These are phyloP conservation scores for Tarenaya hassleriana DNA, from an alignment of 345 rosid species.

Conservation along the genomic window DNA sequence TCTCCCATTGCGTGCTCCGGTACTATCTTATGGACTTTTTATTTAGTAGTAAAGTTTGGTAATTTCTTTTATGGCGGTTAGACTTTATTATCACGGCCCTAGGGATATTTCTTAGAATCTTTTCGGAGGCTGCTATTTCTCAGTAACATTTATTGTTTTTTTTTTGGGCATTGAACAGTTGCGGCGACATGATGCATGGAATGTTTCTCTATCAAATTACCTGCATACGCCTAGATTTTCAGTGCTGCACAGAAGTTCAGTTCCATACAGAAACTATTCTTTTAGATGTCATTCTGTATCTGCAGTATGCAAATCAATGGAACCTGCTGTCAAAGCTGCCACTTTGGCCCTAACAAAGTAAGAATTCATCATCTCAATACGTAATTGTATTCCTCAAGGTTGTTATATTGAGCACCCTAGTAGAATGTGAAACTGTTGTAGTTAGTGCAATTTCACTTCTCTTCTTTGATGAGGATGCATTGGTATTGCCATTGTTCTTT, in stretches of 20 bases:
- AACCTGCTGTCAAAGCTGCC: slow-evolving; percentile 46
- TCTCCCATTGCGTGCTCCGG: slow-evolving; percentile 36
- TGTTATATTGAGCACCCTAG: slow-evolving; percentile 12
- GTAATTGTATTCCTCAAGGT: neutral
- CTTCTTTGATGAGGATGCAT: neutral
- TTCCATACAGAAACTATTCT: slow-evolving; percentile 30
- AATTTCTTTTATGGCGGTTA: no score
- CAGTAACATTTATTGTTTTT: no score
- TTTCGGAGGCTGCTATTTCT: no score
- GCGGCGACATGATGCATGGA: slow-evolving; percentile 33
- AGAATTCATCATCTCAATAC: slow-evolving; percentile 13
- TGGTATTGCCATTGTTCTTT: slow-evolving; percentile 11
- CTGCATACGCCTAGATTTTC: slow-evolving; percentile 32
- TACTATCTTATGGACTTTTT: slow-evolving; percentile 17
- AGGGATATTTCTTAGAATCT: no score
- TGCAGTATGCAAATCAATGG: slow-evolving; percentile 38
- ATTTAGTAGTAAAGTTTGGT: slow-evolving; percentile 2
- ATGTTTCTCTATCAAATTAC: slow-evolving; percentile 20
- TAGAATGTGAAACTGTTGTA: slow-evolving; percentile 8
- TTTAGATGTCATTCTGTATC: slow-evolving; percentile 50
- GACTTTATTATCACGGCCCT: no score
- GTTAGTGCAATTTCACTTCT: no score
- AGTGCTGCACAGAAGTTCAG: neutral
- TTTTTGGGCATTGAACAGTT: slow-evolving; percentile 24
- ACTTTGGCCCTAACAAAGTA: slow-evolving; percentile 48